Percentiles rank a stretch among this genome's conserved stretches.
phyloP scores from a whole-genome alignment of 805 yeast genomes.

The Naumovozyma castellii region DNA sequence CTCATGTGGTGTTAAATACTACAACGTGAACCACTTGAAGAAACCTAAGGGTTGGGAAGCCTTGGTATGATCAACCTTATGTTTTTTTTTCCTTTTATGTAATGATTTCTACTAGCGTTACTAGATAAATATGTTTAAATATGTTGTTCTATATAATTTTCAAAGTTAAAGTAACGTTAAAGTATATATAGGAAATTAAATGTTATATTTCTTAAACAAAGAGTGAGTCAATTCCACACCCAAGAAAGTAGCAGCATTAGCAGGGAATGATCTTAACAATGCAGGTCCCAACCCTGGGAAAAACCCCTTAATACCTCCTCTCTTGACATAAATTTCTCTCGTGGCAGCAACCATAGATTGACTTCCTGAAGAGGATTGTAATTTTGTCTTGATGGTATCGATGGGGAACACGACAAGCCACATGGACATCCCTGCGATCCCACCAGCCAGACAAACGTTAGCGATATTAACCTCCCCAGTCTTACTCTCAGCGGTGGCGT shows the following conservation, averaged over 20 bases:
- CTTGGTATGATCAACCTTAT: not conserved
- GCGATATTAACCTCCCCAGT: slow-evolving; percentile 53
- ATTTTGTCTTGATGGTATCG: slow-evolving; percentile 70
- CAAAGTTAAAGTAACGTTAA: no score
- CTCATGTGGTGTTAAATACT: slow-evolving; percentile 61
- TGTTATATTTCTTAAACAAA: slow-evolving; percentile 30
- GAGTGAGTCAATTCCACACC: slow-evolving; percentile 79
- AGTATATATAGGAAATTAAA: no score
- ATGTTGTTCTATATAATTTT: no score
- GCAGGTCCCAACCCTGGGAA: slow-evolving; percentile 99
- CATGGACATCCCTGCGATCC: slow-evolving; percentile 93
- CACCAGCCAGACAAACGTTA: slow-evolving; percentile 85
- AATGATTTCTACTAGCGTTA: no score
- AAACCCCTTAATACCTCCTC: slow-evolving; percentile 81
- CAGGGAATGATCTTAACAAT: slow-evolving; percentile 87
- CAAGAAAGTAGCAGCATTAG: slow-evolving; percentile 96
- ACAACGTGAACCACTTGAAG: slow-evolving; percentile 41
- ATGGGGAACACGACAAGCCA: slow-evolving; percentile 94
- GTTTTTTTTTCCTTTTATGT: no score
- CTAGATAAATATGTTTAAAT: no score
- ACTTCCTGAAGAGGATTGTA: slow-evolving; percentile 27
- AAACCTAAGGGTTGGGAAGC: slow-evolving; percentile 68
- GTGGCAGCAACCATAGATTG: slow-evolving; percentile 58
- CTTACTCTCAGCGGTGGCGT: slow-evolving; percentile 28
- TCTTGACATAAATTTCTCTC: slow-evolving; percentile 47